These are phyloP conservation scores for Penicillium simplicissimum DNA, from an alignment of 495 filamentous ascomycete genomes.

Conservation along the genomic window DNA sequence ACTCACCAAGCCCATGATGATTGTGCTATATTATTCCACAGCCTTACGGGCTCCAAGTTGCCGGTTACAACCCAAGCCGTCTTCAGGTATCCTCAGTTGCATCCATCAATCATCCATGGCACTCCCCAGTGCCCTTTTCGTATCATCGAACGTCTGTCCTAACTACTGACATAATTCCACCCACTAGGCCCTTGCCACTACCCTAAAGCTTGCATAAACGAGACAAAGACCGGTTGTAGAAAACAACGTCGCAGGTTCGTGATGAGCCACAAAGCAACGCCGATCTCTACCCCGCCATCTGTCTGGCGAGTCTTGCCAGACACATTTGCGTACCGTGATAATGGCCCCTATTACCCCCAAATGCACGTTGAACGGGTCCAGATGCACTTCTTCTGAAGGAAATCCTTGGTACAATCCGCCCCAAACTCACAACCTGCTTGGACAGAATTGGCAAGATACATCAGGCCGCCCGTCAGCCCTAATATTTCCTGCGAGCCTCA, in stretches of 20 bases:
- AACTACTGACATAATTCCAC: slow-evolving; percentile 4
- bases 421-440: background rate
- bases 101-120: slow-evolving; percentile 12
- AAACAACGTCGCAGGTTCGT: slow-evolving; percentile 9
- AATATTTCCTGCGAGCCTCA: slow-evolving; percentile 1
- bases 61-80: background rate
- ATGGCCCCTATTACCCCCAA: background rate
- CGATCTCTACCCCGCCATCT: background rate
- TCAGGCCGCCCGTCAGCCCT: slow-evolving; percentile 6
- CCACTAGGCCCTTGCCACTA: slow-evolving; percentile 2
- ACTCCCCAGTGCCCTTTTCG: background rate
- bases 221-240: background rate
- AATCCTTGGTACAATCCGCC: background rate
- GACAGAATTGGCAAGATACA: slow-evolving; percentile 6
- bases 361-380: slow-evolving; percentile 4
- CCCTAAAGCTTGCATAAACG: background rate
- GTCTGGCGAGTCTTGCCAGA: background rate
- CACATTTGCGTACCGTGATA: background rate
- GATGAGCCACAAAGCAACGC: slow-evolving; percentile 1
- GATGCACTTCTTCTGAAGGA: slow-evolving; percentile 3
- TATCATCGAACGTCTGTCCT: slow-evolving; percentile 10
- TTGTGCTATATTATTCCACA: background rate
- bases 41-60: background rate
- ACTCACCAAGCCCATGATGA: background rate
- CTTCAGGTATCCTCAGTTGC: slow-evolving; percentile 20